Evolutionary conservation across 805 yeast genomes (phyloP).

Genomic region (Naumovozyma castellii): DNA sequence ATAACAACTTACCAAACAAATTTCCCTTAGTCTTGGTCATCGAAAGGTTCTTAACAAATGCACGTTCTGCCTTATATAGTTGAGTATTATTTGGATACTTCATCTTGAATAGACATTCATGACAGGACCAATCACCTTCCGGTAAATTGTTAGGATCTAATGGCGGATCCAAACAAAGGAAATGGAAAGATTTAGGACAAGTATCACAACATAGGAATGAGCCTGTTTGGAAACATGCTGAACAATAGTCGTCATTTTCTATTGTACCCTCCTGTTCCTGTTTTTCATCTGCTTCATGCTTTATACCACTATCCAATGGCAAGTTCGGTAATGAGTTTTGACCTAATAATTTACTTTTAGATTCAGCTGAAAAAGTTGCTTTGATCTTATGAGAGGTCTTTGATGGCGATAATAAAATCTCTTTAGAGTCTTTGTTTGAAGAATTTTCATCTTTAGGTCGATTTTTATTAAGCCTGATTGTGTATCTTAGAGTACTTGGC

Average conservation of each 20-base stretch:
- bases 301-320: not conserved
- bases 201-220: constrained; percentile 86
- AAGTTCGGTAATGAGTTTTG: not conserved
- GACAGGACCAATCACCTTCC: constrained; percentile 84
- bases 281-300: not conserved
- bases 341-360: constrained; percentile 34
- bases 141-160: constrained; percentile 65
- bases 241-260: constrained; percentile 78
- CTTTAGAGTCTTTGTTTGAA: constrained; percentile 1
- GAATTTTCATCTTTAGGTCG: not conserved
- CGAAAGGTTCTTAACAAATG: constrained; percentile 8
- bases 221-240: constrained; percentile 86
- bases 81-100: constrained; percentile 24
- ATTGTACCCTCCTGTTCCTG: constrained; percentile 13
- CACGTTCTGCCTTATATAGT: constrained; percentile 17
- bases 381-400: constrained; percentile 9
- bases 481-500: constrained; percentile 26
- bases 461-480: not conserved
- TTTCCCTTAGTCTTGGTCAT: constrained; percentile 4
- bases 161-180: constrained; percentile 87
- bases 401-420: constrained; percentile 7
- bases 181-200: constrained; percentile 88
- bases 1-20: constrained; percentile 49
- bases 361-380: constrained; percentile 12
- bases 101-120: constrained; percentile 50